Conservation (phyloP, 331 rosid genomes). For the Erythrophleum ivorense region DNA sequence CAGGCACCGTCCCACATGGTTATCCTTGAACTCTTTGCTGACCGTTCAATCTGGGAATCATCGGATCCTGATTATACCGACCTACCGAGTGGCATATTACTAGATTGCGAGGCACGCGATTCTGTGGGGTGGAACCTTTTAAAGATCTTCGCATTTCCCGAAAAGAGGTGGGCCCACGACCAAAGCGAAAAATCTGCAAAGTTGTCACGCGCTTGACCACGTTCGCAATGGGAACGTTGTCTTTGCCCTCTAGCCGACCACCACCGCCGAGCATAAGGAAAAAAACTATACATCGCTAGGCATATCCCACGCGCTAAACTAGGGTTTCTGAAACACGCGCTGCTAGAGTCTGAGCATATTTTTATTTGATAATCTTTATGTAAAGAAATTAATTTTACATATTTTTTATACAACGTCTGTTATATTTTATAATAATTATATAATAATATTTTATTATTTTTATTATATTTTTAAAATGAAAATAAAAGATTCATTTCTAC, state of each 20-base stretch:
- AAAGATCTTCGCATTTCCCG: not conserved
- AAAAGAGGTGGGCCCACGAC: slow-evolving; percentile 33
- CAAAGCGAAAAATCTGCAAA: slow-evolving; percentile 31
- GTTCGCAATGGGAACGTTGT: slow-evolving; percentile 2
- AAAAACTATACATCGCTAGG: not conserved
- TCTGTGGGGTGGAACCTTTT: not conserved
- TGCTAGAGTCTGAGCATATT: not conserved
- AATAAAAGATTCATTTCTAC: too few relatives aligned
- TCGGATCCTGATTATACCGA: slow-evolving; percentile 34
- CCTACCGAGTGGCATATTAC: not conserved
- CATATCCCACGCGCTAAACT: not conserved
- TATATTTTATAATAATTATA: too few relatives aligned
- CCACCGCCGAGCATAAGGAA: not conserved
- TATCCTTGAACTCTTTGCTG: not conserved
- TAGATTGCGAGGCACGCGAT: slow-evolving; percentile 34
- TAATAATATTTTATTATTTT: too few relatives aligned
- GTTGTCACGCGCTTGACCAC: slow-evolving; percentile 32
- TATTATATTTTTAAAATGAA: too few relatives aligned
- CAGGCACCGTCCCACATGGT: not conserved
- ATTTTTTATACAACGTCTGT: too few relatives aligned
- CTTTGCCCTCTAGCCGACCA: not conserved
- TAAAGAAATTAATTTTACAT: too few relatives aligned
- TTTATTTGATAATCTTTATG: too few relatives aligned
- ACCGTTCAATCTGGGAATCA: slow-evolving; percentile 31
- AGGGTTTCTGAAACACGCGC: not conserved